Conservation (phyloP, 2,329 filamentous ascomycete species). For the Fusarium sp. region DNA sequence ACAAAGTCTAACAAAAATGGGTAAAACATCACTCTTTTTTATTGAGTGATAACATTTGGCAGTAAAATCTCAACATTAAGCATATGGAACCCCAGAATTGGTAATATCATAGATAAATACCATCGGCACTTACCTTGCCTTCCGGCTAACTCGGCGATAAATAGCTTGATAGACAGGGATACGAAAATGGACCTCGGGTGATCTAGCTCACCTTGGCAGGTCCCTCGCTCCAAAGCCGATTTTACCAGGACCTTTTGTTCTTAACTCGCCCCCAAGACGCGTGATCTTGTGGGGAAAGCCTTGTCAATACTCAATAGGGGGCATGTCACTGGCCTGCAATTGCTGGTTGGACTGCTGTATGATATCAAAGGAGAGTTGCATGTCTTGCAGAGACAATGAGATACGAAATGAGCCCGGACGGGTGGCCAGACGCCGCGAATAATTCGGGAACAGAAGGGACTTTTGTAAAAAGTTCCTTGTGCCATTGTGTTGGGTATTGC, state of each 20-base stretch:
- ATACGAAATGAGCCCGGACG: conserved; percentile 14
- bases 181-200: neutral
- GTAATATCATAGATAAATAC: neutral
- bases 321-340: conserved; percentile 19
- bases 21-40: neutral
- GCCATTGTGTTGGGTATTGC: neutral
- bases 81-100: neutral
- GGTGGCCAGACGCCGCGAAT: neutral
- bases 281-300: conserved; percentile 9
- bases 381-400: neutral
- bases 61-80: neutral
- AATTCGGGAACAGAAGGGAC: conserved; percentile 21
- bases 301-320: neutral
- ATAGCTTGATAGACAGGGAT: neutral
- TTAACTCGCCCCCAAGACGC: neutral
- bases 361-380: neutral
- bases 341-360: neutral
- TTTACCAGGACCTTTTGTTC: conserved; percentile 19
- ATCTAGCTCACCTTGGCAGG: conserved; percentile 17
- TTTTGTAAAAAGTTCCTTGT: conserved; percentile 13
- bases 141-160: conserved; percentile 27
- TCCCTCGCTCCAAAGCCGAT: conserved; percentile 3
- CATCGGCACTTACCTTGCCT: neutral
- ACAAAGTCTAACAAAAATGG: neutral
- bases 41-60: neutral